Conservation (phyloP, 768 basidiomycete species). For the Panaeolus cyanescens region DNA sequence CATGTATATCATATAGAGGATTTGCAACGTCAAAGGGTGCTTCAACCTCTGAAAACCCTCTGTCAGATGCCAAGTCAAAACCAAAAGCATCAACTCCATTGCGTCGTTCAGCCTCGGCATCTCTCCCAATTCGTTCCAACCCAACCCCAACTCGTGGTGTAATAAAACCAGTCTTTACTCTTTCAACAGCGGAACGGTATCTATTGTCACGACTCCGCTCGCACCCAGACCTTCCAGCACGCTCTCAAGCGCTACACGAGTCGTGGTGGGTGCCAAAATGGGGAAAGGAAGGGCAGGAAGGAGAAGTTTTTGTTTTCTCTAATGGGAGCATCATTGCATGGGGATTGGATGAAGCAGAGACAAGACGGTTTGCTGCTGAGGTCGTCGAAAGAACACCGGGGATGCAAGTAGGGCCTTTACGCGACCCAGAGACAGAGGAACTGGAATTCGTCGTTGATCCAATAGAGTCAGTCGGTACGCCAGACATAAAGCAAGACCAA, state of each 20-base stretch:
- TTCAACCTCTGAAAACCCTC: conserved; percentile 18
- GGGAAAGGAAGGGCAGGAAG: conserved; percentile 56
- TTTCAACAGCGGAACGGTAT: conserved; percentile 87
- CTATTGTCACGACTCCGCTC: conserved; percentile 61
- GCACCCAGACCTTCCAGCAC: conserved; percentile 50
- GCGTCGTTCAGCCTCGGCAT: conserved; percentile 82
- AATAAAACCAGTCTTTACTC: conserved; percentile 78
- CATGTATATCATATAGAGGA: neutral
- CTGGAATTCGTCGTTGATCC: conserved; percentile 93
- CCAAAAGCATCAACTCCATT: conserved; percentile 84
- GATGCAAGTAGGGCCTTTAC: conserved; percentile 65
- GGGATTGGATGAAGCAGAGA: conserved; percentile 81
- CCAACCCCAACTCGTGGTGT: conserved; percentile 83
- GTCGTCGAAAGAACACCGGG: conserved; percentile 55
- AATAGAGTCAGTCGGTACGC: conserved; percentile 67
- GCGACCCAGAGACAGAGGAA: conserved; percentile 82
- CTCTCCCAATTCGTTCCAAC: conserved; percentile 82
- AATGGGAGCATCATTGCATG: conserved; percentile 92
- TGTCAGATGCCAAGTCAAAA: conserved; percentile 55
- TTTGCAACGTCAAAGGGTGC: conserved; percentile 5
- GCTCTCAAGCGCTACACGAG: conserved; percentile 67
- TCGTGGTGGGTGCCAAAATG: conserved; percentile 81
- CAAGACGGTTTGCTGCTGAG: conserved; percentile 62
- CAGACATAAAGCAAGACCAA: conserved; percentile 5
- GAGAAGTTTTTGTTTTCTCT: conserved; percentile 87